Evolutionary conservation across 495 filamentous ascomycete genomes (phyloP).

Genomic region (Aspergillus bridgeri): DNA sequence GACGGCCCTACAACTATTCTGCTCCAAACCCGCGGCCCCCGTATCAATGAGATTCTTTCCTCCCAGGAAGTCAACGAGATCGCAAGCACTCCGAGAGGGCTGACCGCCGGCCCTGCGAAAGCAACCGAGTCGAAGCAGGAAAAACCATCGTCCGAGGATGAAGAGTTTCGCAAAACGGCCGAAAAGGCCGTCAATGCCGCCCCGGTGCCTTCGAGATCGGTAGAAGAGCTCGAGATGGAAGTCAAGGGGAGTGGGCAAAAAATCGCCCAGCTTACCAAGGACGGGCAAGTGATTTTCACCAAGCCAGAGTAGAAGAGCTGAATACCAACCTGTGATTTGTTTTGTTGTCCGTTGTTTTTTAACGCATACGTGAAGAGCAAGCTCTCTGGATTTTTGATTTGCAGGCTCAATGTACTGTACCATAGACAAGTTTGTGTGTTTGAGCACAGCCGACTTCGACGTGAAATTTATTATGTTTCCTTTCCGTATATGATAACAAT

Average conservation of each 20-base stretch:
- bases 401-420: conserved; percentile 28
- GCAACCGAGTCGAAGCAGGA: conserved; percentile 28
- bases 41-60: conserved; percentile 72
- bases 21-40: conserved; percentile 74
- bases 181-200: conserved; percentile 20
- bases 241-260: conserved; percentile 37
- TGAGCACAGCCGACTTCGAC: conserved; percentile 7
- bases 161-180: conserved; percentile 17
- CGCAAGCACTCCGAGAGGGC: conserved; percentile 57
- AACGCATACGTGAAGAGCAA: conserved; percentile 3
- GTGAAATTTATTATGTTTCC: conserved; percentile 3
- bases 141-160: conserved; percentile 13
- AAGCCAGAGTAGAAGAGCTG: conserved; percentile 40
- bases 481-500: background rate
- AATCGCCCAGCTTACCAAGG: conserved; percentile 57
- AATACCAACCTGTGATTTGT: conserved; percentile 4
- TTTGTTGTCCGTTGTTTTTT: conserved; percentile 3
- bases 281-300: conserved; percentile 68
- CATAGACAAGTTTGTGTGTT: conserved; percentile 18
- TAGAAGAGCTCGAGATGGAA: conserved; percentile 33
- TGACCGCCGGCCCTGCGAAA: conserved; percentile 56
- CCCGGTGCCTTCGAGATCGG: conserved; percentile 29
- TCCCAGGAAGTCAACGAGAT: conserved; percentile 79
- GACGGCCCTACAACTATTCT: conserved; percentile 80
- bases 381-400: conserved; percentile 12